Evolutionary conservation across 371 early-diverging fungal genomes (phyloP), one percentile per base, ranked within the genome.

Genomic region (Apophysomyces ossiformis): DNA sequence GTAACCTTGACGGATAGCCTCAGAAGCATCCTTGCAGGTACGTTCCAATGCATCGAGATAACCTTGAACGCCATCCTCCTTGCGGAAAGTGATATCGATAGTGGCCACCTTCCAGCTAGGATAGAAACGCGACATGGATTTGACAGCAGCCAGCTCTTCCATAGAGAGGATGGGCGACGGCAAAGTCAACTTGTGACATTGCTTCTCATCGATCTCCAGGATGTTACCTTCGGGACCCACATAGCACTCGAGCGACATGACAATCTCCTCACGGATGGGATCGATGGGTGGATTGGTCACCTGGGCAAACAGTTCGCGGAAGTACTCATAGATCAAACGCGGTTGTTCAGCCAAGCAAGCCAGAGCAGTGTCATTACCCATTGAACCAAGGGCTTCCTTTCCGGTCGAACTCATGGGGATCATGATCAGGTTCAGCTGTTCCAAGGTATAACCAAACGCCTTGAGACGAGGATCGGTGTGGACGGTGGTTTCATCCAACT

Each of bases 261-360:
- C 96, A 67, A 97, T 93, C 65, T 93, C 92, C 79, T 98, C 97
- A 74, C 99, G 95, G 74, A 98, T 97, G 37, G 99, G 99, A 82
- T 98, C 99, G 64, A 98, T 97, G 15, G 99, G 97, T 64, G 95
- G 95, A 69, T 98, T 96, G 61, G 96, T 96, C 58, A 97, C 99
- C 79, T 98, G 99, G 36, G 99, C 99, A 68, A 98, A 98, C 18
- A 97, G 84, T 81, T 98, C 93, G 38, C 96, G 90, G 83, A 98
- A 96, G 85, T 97, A 98, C 66, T 98, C 97, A 77, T 92, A 98
- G 60, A 94, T 83, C 57, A 94, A 85, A 57, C 95, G 92, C 32
- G 97, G 96, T 67, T 93, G 87, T 32, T 84, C 83, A 21, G 95
- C 89, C 54, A 98, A 77, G 82, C 98, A 98, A 7, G 99, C 97